A percentile compares a stretch with the other conserved stretches of the same genome.
Evolutionary conservation across 495 filamentous ascomycete species (phyloP).

Genomic region (Penicillium cosmopolitanum): DNA sequence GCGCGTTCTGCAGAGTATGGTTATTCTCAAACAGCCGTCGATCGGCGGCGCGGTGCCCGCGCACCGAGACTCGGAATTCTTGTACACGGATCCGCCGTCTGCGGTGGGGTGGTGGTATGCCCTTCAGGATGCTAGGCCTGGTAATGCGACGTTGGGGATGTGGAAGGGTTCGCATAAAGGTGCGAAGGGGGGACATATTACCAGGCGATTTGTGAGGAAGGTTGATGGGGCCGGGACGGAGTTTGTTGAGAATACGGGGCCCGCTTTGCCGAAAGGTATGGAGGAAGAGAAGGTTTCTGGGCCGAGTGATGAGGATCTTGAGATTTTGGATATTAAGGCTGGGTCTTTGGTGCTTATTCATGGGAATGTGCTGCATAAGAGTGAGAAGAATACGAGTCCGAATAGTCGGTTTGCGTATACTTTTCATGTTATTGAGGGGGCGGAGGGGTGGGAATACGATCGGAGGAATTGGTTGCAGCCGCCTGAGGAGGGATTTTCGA

Average conservation of each 20-base stretch:
- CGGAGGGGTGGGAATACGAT: constrained; percentile 74
- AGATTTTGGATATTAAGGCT: constrained; percentile 78
- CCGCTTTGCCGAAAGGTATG: constrained; percentile 48
- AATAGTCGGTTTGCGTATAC: constrained; percentile 95
- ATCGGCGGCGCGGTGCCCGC: constrained; percentile 87
- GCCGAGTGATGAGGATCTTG: constrained; percentile 59
- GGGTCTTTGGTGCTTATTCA: constrained; percentile 92
- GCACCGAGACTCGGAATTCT: constrained; percentile 89
- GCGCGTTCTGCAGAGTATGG: constrained; percentile 85
- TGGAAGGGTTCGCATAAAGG: constrained; percentile 73
- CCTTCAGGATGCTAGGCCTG: constrained; percentile 81
- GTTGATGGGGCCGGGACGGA: constrained; percentile 54
- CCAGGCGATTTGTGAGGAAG: constrained; percentile 74
- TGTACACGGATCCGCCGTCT: constrained; percentile 88
- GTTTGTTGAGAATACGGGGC: constrained; percentile 56
- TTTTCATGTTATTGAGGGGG: constrained; percentile 94
- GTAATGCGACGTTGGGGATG: constrained; percentile 90
- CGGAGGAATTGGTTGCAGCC: constrained; percentile 92
- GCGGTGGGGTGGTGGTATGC: constrained; percentile 97
- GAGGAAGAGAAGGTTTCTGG: constrained; percentile 37
- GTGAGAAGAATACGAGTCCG: constrained; percentile 82
- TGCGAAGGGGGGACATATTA: constrained; percentile 51
- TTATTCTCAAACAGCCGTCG: constrained; percentile 97
- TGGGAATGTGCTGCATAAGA: constrained; percentile 95
- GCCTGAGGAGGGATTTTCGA: constrained; percentile 74